Evolutionary conservation across 345 rosid genomes (phyloP).

Genomic region (Odontarrhena argentea): DNA sequence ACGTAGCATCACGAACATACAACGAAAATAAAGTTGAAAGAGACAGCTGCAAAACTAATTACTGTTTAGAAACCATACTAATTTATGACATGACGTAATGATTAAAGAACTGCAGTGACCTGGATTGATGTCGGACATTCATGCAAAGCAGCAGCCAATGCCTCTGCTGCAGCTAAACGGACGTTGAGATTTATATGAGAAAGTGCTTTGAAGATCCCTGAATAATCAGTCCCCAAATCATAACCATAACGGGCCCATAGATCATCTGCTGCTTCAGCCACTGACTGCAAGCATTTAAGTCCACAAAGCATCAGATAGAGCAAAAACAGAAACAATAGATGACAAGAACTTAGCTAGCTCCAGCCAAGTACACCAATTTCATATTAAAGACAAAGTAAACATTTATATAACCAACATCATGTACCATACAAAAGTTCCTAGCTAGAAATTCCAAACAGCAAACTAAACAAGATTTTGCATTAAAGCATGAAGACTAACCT

Average conservation of each 20-base stretch:
- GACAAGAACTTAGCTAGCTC: conserved; percentile 15
- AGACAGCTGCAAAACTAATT: conserved; percentile 61
- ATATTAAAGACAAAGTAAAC: neutral
- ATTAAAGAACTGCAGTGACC: conserved; percentile 47
- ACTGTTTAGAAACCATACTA: conserved; percentile 33
- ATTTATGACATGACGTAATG: conserved; percentile 19
- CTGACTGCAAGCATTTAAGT: conserved; percentile 54
- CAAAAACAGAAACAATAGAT: conserved; percentile 13
- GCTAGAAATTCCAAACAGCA: conserved; percentile 7
- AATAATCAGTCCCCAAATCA: conserved; percentile 89
- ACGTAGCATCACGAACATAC: conserved; percentile 70
- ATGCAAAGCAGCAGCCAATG: conserved; percentile 96
- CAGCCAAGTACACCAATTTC: conserved; percentile 12
- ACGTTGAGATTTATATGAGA: conserved; percentile 82
- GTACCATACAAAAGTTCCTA: neutral
- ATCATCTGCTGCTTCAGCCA: conserved; percentile 92
- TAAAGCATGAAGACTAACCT: conserved; percentile 52
- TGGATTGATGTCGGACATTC: conserved; percentile 83
- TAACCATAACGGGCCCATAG: conserved; percentile 93
- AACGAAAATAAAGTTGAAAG: conserved; percentile 87
- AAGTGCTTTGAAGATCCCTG: conserved; percentile 85
- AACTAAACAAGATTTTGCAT: conserved; percentile 20
- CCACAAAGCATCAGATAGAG: conserved; percentile 20
- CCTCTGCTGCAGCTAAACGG: conserved; percentile 91
- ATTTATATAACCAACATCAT: neutral